Evolutionary conservation across 257 asterid genomes (phyloP).

Genomic region (Henckelia pumila): DNA sequence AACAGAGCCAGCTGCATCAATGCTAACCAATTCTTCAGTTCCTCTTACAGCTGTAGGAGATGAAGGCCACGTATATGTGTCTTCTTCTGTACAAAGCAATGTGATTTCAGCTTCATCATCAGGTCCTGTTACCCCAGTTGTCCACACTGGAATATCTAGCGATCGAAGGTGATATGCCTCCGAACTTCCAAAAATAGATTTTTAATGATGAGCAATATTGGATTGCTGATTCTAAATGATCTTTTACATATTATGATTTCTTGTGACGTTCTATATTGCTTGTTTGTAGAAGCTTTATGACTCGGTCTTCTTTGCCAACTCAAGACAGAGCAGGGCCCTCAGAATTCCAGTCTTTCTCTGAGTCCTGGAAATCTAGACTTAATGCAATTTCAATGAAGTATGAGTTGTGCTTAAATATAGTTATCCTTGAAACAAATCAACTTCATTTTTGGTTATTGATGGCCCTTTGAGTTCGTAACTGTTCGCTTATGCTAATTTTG

Average conservation of each 20-base stretch:
- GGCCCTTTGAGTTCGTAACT: slow-evolving; percentile 19
- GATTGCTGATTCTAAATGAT: not conserved
- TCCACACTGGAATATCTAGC: slow-evolving; percentile 34
- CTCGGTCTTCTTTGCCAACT: slow-evolving; percentile 42
- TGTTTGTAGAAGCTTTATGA: slow-evolving; percentile 42
- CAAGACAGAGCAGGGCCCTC: slow-evolving; percentile 84
- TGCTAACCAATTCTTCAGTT: not conserved
- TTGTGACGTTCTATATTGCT: slow-evolving; percentile 16
- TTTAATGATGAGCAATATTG: not conserved
- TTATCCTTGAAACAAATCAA: not conserved
- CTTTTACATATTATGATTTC: slow-evolving; percentile 8
- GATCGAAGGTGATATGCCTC: slow-evolving; percentile 49
- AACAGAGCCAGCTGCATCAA: too few species aligned
- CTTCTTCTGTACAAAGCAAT: slow-evolving; percentile 34
- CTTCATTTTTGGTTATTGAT: not conserved
- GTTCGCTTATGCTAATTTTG: slow-evolving; percentile 10
- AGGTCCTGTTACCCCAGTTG: slow-evolving; percentile 35
- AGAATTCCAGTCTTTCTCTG: slow-evolving; percentile 65
- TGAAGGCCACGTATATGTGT: slow-evolving; percentile 30
- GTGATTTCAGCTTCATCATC: slow-evolving; percentile 56
- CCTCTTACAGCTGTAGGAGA: slow-evolving; percentile 24
- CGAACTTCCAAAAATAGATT: slow-evolving; percentile 15
- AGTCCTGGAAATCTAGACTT: slow-evolving; percentile 74
- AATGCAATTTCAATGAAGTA: slow-evolving; percentile 82
- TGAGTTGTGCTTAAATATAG: slow-evolving; percentile 20